Base-by-base conservation (phyloP, 192 early-diverging fungal genomes). In the Podila clonocystis region DNA sequence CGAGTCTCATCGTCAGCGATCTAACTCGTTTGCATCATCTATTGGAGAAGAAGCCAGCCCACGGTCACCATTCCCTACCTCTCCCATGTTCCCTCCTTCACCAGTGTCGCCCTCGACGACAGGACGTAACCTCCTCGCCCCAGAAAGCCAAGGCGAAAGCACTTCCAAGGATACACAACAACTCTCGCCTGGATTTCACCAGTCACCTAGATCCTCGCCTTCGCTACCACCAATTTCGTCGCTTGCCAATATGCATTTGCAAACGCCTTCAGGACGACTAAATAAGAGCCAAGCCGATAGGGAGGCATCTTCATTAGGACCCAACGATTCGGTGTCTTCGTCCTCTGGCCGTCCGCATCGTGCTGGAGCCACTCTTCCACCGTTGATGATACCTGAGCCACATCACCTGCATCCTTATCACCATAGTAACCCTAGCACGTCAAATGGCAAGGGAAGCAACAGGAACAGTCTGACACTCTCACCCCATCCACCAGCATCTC, bases 161-260 rank as follows among this genome's bases (percentile, higher is more conserved):
- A 4, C 15, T 31, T 49, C 52, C 31, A 52, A 67, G 22, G 45
- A 67, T 28, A 26, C 45, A 7, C 65, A 68, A 7, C 65, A 68
- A 30, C 45, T 70, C 9, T 71, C 64, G 9, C 68, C 64, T 0
- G 41, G 41, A 24, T 33, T 76, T 41, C 31, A 63, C 13, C 58
- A 65, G 9, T 77, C 75, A 3, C 58, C 75, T 17, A 13, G 58
- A 4, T 15, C 68, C 29, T 78, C 75, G 29, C 75, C 75, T 11
- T 70, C 75, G 19, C 62, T 78, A 36, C 75, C 75, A 48, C 75
- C 75, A 59, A 78, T 78, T n/a, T 78, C 75, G 5, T 78, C 75
- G 0, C 26, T 78, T 24, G 68, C 75, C 64, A 78, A 64, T 28
- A 15, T 75, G 52, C 74, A 75, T 28, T 62, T 76, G 12, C 58